Evolutionary conservation across 768 basidiomycete species (phyloP).

Genomic region (Boletus bicolor): DNA sequence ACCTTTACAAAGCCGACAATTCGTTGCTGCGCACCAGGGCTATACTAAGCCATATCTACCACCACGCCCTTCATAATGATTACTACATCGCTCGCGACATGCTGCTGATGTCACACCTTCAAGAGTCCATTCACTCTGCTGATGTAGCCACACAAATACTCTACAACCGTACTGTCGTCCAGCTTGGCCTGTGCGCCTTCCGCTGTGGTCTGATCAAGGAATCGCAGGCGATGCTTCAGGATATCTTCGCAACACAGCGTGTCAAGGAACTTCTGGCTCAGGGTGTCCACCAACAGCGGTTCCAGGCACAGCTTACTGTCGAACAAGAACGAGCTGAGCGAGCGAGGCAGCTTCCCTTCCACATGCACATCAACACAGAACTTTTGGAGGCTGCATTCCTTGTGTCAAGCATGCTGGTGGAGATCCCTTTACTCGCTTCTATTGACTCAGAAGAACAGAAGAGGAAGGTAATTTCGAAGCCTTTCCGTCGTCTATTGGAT

Average conservation of each 20-base stretch:
- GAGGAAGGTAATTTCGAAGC: constrained; percentile 92
- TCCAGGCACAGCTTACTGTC: constrained; percentile 72
- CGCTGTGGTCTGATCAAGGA: constrained; percentile 92
- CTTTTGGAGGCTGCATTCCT: constrained; percentile 96
- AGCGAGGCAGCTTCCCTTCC: constrained; percentile 94
- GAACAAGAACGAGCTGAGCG: constrained; percentile 98
- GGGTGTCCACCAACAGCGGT: constrained; percentile 91
- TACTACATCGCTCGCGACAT: constrained; percentile 97
- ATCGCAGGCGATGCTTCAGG: constrained; percentile 86
- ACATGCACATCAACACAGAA: constrained; percentile 99
- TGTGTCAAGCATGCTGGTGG: constrained; percentile 97
- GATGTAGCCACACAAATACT: constrained; percentile 97
- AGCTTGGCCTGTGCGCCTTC: constrained; percentile 96
- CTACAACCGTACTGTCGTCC: constrained; percentile 96
- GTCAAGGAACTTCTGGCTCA: constrained; percentile 98
- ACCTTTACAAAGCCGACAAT: constrained; percentile 90
- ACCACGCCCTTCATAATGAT: constrained; percentile 93
- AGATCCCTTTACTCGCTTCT: constrained; percentile 92
- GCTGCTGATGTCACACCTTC: constrained; percentile 97
- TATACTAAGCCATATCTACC: constrained; percentile 97
- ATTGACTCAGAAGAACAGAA: constrained; percentile 93
- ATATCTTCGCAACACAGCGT: constrained; percentile 94
- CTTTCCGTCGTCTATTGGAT: constrained; percentile 91
- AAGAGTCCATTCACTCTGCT: constrained; percentile 93
- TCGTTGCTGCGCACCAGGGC: constrained; percentile 93